A percentile compares a stretch with the other conserved stretches of the same genome.
These are phyloP conservation scores for Paraconiothyrium brasiliense DNA, from an alignment of 2,329 filamentous ascomycete species.

Conservation along the genomic window DNA sequence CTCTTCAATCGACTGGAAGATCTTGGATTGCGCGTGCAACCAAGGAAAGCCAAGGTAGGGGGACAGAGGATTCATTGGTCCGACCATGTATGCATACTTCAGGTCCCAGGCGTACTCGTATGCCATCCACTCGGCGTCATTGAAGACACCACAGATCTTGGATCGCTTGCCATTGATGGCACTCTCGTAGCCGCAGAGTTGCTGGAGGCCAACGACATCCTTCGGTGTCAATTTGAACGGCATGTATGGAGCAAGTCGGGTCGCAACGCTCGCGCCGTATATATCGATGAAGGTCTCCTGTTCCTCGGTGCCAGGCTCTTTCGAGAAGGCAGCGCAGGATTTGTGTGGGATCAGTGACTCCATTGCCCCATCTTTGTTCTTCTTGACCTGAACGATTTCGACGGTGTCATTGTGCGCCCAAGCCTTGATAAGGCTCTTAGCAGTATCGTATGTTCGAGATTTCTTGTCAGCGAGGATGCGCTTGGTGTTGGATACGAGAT, in stretches of 20 bases:
- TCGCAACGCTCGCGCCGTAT: constrained; percentile 37
- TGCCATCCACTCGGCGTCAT: constrained; percentile 68
- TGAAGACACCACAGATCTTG: constrained; percentile 67
- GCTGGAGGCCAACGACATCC: constrained; percentile 71
- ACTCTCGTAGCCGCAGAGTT: constrained; percentile 71
- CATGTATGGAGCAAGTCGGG: constrained; percentile 33
- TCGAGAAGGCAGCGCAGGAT: constrained; percentile 45
- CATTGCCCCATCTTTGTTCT: constrained; percentile 41
- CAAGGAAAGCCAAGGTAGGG: constrained; percentile 71
- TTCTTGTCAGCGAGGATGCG: constrained; percentile 48
- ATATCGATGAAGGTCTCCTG: constrained; percentile 39
- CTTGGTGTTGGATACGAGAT: constrained; percentile 54
- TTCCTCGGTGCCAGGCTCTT: constrained; percentile 42
- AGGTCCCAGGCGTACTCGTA: constrained; percentile 72
- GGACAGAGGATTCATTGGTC: constrained; percentile 67
- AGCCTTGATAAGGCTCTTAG: constrained; percentile 39
- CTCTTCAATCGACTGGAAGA: constrained; percentile 36
- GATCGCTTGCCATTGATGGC: constrained; percentile 68
- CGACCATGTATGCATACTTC: constrained; percentile 70
- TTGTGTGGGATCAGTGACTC: constrained; percentile 47
- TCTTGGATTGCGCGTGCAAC: constrained; percentile 66
- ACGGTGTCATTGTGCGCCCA: constrained; percentile 42
- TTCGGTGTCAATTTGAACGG: constrained; percentile 67
- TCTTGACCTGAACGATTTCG: constrained; percentile 44
- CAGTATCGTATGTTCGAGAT: constrained; percentile 47